Percentiles rank a stretch among this genome's conserved stretches.
phyloP scores from a whole-genome alignment of 78 protist genomes.

The Speleostelium caveatum region DNA sequence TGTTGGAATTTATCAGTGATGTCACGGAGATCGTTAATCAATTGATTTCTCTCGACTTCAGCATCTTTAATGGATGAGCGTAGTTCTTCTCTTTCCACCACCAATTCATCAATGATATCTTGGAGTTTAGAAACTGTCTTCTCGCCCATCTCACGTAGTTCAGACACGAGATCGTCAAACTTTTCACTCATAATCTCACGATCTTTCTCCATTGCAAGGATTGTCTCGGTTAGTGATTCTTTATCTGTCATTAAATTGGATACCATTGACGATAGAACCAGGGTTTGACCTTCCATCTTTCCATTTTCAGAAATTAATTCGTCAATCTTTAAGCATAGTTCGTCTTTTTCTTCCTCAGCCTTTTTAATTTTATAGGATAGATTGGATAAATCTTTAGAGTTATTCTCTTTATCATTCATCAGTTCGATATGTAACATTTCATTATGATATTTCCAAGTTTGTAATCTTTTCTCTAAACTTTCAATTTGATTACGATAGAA shows the following conservation, averaged over 20 bases:
- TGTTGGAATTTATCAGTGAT: background rate
- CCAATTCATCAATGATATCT: conserved; percentile 28
- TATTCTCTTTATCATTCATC: conserved; percentile 51
- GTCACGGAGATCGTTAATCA: background rate
- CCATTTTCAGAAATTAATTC: conserved; percentile 20
- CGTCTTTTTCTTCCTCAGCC: conserved; percentile 49
- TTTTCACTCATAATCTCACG: background rate
- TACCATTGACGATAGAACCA: background rate
- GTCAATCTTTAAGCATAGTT: conserved; percentile 8
- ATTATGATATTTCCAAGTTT: conserved; percentile 65
- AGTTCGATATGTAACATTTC: conserved; percentile 64
- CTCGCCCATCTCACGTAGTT: conserved; percentile 40
- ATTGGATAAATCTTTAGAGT: conserved; percentile 20
- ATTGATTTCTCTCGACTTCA: background rate
- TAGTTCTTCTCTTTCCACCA: conserved; percentile 26
- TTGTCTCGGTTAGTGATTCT: background rate
- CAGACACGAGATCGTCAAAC: conserved; percentile 21
- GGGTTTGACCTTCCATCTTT: conserved; percentile 10
- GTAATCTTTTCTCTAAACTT: conserved; percentile 39
- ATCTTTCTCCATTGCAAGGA: conserved; percentile 25
- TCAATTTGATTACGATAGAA: conserved; percentile 49
- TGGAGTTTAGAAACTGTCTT: background rate
- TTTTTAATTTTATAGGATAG: conserved; percentile 25
- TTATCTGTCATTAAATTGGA: conserved; percentile 22
- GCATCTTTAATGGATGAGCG: background rate